These are phyloP conservation scores for Phytophthora brassicae DNA, from an alignment of 352 stramenopile genomes.

Conservation along the genomic window DNA sequence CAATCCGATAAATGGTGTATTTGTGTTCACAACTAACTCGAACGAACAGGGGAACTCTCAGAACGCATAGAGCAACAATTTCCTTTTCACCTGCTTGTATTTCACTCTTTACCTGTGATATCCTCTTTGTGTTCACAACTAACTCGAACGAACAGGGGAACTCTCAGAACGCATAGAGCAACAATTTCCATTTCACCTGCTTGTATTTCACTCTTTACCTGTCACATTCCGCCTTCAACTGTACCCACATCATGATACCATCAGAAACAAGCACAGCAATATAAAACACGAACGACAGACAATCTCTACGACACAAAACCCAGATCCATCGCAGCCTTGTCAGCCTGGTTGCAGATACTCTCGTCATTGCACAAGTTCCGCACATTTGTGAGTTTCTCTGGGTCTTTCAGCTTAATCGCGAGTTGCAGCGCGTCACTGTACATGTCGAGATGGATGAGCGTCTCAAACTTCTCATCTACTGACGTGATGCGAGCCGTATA, in stretches of 20 bases:
- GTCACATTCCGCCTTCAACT: neutral
- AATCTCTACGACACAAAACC: conserved; percentile 67
- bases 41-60: too few relatives aligned
- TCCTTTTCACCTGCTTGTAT: too few relatives aligned
- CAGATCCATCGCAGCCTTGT: conserved; percentile 80
- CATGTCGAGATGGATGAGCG: conserved; percentile 84
- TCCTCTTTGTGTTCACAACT: too few relatives aligned
- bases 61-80: too few relatives aligned
- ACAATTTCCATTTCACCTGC: neutral
- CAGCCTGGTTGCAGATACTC: conserved; percentile 73
- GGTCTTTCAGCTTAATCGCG: conserved; percentile 85
- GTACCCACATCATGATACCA: conserved; percentile 1
- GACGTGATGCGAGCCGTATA: conserved; percentile 83
- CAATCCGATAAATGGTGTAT: too few relatives aligned
- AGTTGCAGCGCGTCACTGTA: conserved; percentile 79
- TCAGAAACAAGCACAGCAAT: conserved; percentile 21
- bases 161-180: too few relatives aligned
- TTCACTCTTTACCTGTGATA: too few relatives aligned
- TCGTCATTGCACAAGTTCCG: conserved; percentile 76
- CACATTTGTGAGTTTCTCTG: conserved; percentile 85
- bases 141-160: too few relatives aligned
- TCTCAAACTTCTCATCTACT: conserved; percentile 87
- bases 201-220: conserved; percentile 9
- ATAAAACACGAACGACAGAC: conserved; percentile 12
- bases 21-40: too few relatives aligned